Evolutionary conservation across 2,329 filamentous ascomycete genomes (phyloP).

Genomic region (Aspergillus caelatus): DNA sequence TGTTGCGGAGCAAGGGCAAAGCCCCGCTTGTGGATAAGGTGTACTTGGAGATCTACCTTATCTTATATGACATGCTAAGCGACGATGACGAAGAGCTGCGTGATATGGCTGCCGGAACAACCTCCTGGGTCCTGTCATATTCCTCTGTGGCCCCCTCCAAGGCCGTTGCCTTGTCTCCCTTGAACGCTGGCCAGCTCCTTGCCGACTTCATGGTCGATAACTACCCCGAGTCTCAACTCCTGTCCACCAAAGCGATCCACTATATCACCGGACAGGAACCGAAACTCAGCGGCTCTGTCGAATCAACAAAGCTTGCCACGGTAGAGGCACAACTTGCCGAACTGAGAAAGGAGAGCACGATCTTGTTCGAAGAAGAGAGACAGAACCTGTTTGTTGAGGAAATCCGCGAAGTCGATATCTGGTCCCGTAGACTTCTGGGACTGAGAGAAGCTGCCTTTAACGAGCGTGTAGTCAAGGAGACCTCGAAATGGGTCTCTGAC

Average conservation of each 20-base stretch:
- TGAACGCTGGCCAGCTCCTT: slow-evolving; percentile 51
- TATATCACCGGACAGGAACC: slow-evolving; percentile 42
- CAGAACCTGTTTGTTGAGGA: slow-evolving; percentile 94
- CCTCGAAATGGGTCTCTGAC: slow-evolving; percentile 36
- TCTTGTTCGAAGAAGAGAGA: slow-evolving; percentile 83
- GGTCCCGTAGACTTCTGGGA: slow-evolving; percentile 58
- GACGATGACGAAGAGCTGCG: slow-evolving; percentile 94
- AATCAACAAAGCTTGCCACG: slow-evolving; percentile 18
- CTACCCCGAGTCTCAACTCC: slow-evolving; percentile 35
- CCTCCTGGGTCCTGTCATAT: slow-evolving; percentile 41
- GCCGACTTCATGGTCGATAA: slow-evolving; percentile 36
- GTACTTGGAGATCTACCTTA: slow-evolving; percentile 62
- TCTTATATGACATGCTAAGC: slow-evolving; percentile 75
- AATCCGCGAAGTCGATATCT: slow-evolving; percentile 71
- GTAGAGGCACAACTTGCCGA: slow-evolving; percentile 35
- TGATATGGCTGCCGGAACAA: slow-evolving; percentile 56
- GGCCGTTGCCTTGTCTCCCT: slow-evolving; percentile 47
- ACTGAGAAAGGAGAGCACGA: slow-evolving; percentile 41
- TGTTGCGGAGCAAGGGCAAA: slow-evolving; percentile 44
- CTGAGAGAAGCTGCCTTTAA: slow-evolving; percentile 31
- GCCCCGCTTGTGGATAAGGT: slow-evolving; percentile 26
- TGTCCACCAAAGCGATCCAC: slow-evolving; percentile 40
- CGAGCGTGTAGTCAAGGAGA: slow-evolving; percentile 20
- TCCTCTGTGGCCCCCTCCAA: slow-evolving; percentile 31
- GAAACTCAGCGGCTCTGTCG: slow-evolving; percentile 26